phyloP scores from a whole-genome alignment of 1,139 yeast genomes.

The Debaryomyces robertsiae region DNA sequence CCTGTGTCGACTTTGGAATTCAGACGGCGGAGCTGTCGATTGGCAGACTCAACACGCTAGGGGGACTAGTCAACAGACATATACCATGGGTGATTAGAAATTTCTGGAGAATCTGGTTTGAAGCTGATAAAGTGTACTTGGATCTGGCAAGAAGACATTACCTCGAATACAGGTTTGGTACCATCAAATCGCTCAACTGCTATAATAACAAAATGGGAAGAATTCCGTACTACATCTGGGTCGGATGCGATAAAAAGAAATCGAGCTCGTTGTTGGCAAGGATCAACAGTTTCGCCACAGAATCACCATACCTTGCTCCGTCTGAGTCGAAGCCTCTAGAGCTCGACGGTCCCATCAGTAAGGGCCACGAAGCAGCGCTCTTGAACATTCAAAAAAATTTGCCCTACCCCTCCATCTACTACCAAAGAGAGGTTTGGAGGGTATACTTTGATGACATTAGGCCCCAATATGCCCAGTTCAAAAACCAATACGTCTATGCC shows the following conservation, averaged over 20 bases:
- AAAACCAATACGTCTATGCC: constrained; percentile 78
- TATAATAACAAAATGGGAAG: constrained; percentile 66
- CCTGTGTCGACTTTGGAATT: constrained; percentile 80
- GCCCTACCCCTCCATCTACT: constrained; percentile 79
- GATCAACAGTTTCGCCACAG: constrained; percentile 73
- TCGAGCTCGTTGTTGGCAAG: constrained; percentile 63
- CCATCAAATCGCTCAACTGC: constrained; percentile 70
- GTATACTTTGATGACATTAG: constrained; percentile 76
- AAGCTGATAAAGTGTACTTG: constrained; percentile 76
- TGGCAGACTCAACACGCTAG: constrained; percentile 75
- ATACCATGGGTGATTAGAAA: constrained; percentile 77
- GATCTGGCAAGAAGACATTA: constrained; percentile 83
- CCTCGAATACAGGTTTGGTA: constrained; percentile 79
- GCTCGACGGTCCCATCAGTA: constrained; percentile 46
- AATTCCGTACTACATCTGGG: constrained; percentile 82
- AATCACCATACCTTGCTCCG: constrained; percentile 79
- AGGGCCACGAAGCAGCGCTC: constrained; percentile 79
- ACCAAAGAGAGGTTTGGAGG: constrained; percentile 76
- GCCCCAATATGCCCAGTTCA: constrained; percentile 70
- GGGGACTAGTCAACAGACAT: constrained; percentile 71
- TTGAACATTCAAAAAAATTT: constrained; percentile 61
- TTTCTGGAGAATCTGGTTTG: constrained; percentile 89
- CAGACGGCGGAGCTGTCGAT: constrained; percentile 64
- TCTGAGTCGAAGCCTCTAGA: constrained; percentile 26
- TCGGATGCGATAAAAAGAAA: constrained; percentile 73